Evolutionary conservation across 441 rosid genomes (phyloP).

Genomic region (Populus tomentosa): DNA sequence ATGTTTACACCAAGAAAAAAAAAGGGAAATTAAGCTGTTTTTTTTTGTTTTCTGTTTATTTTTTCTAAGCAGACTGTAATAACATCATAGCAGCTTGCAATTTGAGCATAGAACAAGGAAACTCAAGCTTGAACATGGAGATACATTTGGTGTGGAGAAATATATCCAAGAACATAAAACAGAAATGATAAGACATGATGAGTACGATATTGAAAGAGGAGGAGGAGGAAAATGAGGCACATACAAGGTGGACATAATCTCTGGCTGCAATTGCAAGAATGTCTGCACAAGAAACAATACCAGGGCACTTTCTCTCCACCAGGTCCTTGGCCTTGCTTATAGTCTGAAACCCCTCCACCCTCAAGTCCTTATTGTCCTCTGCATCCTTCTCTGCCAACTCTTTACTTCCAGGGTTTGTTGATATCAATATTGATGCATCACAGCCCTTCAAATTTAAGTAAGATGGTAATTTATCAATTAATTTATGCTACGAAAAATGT

Average conservation of each 20-base stretch:
- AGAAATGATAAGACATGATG: background rate
- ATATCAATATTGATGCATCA: slow-evolving; percentile 66
- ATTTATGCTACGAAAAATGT: background rate
- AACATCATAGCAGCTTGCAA: slow-evolving; percentile 22
- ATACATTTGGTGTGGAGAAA: background rate
- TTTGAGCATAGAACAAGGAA: background rate
- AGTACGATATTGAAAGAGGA: background rate
- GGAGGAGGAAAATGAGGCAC: background rate
- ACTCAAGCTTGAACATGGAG: background rate
- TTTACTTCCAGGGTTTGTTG: slow-evolving; percentile 53
- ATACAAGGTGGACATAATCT: slow-evolving; percentile 58
- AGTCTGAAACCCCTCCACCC: slow-evolving; percentile 49
- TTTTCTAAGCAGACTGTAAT: slow-evolving; percentile 27
- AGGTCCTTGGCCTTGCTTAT: slow-evolving; percentile 63
- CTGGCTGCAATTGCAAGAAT: slow-evolving; percentile 76
- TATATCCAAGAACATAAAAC: background rate
- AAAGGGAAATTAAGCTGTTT: slow-evolving; percentile 28
- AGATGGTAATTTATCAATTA: background rate
- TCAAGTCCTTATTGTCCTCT: slow-evolving; percentile 39
- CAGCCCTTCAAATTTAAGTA: slow-evolving; percentile 47
- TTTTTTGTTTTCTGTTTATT: background rate
- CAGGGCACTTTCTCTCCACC: slow-evolving; percentile 65
- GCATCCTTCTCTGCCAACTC: slow-evolving; percentile 54
- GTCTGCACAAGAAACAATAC: slow-evolving; percentile 83
- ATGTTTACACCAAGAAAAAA: slow-evolving; percentile 2